Conservation (phyloP, 495 filamentous ascomycete genomes). For the Annulohypoxylon moriforme region DNA sequence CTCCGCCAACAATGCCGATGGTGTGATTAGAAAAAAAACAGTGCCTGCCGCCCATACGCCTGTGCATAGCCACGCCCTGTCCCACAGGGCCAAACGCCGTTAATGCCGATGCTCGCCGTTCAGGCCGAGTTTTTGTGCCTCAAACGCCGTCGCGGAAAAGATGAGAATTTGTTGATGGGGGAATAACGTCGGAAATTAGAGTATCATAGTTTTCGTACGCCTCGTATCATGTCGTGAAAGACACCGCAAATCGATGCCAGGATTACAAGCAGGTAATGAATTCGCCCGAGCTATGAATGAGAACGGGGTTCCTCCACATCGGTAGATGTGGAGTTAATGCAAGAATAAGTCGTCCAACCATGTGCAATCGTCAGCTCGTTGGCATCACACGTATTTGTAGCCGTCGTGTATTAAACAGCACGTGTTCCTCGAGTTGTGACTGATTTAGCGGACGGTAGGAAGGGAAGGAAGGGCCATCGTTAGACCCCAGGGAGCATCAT, state of each 20-base stretch:
- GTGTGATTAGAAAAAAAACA: slow-evolving; percentile 28
- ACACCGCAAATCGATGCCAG: slow-evolving; percentile 29
- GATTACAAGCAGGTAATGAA: slow-evolving; percentile 29
- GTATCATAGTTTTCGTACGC: slow-evolving; percentile 28
- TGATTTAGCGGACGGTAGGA: slow-evolving; percentile 48
- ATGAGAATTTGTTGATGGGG: slow-evolving; percentile 17
- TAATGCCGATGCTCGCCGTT: slow-evolving; percentile 30
- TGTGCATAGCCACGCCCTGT: slow-evolving; percentile 26
- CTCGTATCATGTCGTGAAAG: slow-evolving; percentile 33
- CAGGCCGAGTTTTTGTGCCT: slow-evolving; percentile 34
- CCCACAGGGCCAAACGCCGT: slow-evolving; percentile 37
- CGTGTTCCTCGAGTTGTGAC: neutral
- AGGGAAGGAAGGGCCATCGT: slow-evolving; percentile 53
- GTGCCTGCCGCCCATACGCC: slow-evolving; percentile 18
- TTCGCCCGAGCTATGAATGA: slow-evolving; percentile 7
- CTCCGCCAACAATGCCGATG: slow-evolving; percentile 27
- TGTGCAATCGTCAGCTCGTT: neutral
- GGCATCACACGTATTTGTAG: neutral
- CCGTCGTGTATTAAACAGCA: neutral
- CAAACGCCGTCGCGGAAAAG: slow-evolving; percentile 39
- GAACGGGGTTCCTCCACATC: neutral
- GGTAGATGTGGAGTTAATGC: slow-evolving; percentile 25
- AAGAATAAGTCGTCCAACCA: neutral
- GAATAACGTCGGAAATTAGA: slow-evolving; percentile 30
- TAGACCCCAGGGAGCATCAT: slow-evolving; percentile 23